phyloP scores from a whole-genome alignment of 2,329 filamentous ascomycete species.

The Apiospora aurea region DNA sequence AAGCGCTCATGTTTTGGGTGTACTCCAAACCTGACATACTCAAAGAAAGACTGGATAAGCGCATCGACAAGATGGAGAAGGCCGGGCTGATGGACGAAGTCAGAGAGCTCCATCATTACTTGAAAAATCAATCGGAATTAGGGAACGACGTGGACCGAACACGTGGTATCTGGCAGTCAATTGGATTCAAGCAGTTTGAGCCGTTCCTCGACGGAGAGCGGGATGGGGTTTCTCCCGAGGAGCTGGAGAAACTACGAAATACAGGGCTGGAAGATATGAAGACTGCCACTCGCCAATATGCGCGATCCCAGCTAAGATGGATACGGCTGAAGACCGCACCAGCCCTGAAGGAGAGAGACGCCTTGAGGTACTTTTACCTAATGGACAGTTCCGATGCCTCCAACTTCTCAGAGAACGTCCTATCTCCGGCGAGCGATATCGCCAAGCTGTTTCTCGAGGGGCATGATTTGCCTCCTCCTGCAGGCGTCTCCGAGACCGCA shows the following conservation, averaged over 20 bases:
- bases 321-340: slow-evolving; percentile 83
- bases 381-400: slow-evolving; percentile 78
- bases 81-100: slow-evolving; percentile 59
- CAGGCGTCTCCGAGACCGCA: slow-evolving; percentile 55
- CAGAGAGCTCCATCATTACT: slow-evolving; percentile 51
- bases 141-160: slow-evolving; percentile 71
- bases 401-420: slow-evolving; percentile 69
- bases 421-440: slow-evolving; percentile 68
- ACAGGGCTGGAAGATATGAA: slow-evolving; percentile 78
- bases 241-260: slow-evolving; percentile 62
- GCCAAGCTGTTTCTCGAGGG: slow-evolving; percentile 68
- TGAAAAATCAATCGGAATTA: slow-evolving; percentile 42
- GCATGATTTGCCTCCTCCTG: slow-evolving; percentile 59
- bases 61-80: slow-evolving; percentile 85
- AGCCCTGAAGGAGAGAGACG: slow-evolving; percentile 63
- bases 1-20: slow-evolving; percentile 84
- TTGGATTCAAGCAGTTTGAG: slow-evolving; percentile 92
- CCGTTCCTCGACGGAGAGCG: slow-evolving; percentile 66
- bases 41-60: slow-evolving; percentile 72
- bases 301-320: slow-evolving; percentile 84
- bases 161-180: slow-evolving; percentile 93
- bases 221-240: slow-evolving; percentile 39
- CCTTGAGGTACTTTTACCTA: slow-evolving; percentile 71
- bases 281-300: slow-evolving; percentile 85
- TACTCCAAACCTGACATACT: slow-evolving; percentile 75